These are phyloP conservation scores for Neurospora tetrasperma DNA, from an alignment of 495 filamentous ascomycete species.

Conservation along the genomic window DNA sequence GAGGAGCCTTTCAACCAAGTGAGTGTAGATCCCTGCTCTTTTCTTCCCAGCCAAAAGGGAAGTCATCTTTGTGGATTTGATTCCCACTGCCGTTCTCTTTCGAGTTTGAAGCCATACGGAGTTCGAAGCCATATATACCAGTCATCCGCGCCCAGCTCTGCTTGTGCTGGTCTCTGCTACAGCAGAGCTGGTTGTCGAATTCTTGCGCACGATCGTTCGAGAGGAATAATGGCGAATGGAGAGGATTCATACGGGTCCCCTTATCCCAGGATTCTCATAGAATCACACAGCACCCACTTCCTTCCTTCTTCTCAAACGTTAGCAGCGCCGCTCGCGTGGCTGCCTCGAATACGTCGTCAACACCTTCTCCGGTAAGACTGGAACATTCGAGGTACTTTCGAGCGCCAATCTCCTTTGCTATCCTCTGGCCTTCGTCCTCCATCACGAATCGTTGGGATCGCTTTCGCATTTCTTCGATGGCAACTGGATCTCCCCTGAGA, in stretches of 20 bases:
- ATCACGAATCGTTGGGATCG: slow-evolving; percentile 81
- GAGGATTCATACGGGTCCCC: not conserved
- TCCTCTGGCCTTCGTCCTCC: slow-evolving; percentile 66
- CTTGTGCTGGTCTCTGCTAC: not conserved
- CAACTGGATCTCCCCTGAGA: slow-evolving; percentile 85
- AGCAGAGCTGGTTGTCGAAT: not conserved
- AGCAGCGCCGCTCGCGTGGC: slow-evolving; percentile 91
- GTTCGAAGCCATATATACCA: not conserved
- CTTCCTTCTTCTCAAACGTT: slow-evolving; percentile 80
- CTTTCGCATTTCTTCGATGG: slow-evolving; percentile 95
- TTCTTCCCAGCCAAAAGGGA: not conserved
- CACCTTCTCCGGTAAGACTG: slow-evolving; percentile 90
- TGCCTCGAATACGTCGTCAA: slow-evolving; percentile 98
- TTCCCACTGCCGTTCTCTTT: not conserved
- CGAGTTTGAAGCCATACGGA: not conserved
- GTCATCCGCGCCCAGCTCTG: not conserved
- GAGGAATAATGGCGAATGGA: not conserved
- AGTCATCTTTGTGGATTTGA: not conserved
- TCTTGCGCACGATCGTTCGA: not conserved
- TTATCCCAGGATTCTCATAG: slow-evolving; percentile 46
- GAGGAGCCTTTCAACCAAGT: not conserved
- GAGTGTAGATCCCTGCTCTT: not conserved
- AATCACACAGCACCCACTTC: slow-evolving; percentile 78
- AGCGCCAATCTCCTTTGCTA: slow-evolving; percentile 76
- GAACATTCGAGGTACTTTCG: slow-evolving; percentile 97